Conservation (phyloP, 1,139 yeast genomes). For the Meyerozyma elateridarum region DNA sequence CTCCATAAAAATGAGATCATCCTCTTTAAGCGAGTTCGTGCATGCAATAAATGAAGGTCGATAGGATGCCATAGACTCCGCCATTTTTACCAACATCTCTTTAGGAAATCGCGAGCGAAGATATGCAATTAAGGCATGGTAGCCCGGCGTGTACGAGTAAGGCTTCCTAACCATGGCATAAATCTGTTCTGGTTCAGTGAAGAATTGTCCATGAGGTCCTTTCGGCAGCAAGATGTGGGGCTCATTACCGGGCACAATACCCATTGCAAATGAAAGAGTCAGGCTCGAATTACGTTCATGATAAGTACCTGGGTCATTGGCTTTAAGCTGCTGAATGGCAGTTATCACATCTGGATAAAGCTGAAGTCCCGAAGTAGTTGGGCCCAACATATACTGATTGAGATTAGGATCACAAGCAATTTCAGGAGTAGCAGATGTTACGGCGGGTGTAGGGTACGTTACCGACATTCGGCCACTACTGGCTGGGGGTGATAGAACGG, state of each 20-base stretch:
- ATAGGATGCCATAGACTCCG: constrained; percentile 83
- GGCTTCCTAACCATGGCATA: constrained; percentile 72
- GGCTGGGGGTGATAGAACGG: constrained; percentile 35
- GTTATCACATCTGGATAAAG: constrained; percentile 54
- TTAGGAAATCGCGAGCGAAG: constrained; percentile 66
- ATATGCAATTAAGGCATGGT: constrained; percentile 75
- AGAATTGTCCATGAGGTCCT: constrained; percentile 25
- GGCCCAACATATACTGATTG: constrained; percentile 59
- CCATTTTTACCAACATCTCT: constrained; percentile 72
- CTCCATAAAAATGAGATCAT: constrained; percentile 91
- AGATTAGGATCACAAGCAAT: constrained; percentile 41
- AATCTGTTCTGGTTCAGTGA: constrained; percentile 72
- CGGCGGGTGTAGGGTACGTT: constrained; percentile 1
- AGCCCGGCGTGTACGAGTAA: constrained; percentile 86
- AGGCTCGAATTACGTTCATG: constrained; percentile 38
- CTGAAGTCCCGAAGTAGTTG: constrained; percentile 31
- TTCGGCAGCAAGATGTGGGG: constrained; percentile 16
- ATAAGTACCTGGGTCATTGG: constrained; percentile 37
- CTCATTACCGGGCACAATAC: constrained; percentile 40
- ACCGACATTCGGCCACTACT: background rate
- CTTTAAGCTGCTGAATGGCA: constrained; percentile 41
- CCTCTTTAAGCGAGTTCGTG: constrained; percentile 81
- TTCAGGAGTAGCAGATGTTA: constrained; percentile 4
- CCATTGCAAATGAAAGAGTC: constrained; percentile 52
- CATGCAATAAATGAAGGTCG: constrained; percentile 92